Conservation (phyloP, 805 yeast genomes). For the Zygotorulaspora danielsina region DNA sequence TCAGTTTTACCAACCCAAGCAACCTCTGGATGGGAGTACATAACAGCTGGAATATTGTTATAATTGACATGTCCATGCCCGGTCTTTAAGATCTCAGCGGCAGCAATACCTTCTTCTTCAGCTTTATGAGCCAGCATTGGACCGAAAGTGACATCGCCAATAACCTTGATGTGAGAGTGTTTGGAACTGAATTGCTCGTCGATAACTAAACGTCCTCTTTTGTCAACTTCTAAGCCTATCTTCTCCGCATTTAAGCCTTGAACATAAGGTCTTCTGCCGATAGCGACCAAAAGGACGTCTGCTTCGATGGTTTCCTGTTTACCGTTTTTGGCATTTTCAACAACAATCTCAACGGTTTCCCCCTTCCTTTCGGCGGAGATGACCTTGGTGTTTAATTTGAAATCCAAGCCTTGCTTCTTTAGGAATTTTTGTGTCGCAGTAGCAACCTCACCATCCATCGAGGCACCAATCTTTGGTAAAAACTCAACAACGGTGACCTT, state of each 20-base stretch:
- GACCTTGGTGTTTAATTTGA: slow-evolving; percentile 91
- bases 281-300: slow-evolving; percentile 92
- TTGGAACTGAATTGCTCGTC: slow-evolving; percentile 92
- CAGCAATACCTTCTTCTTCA: slow-evolving; percentile 99
- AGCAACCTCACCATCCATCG: slow-evolving; percentile 96
- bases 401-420: slow-evolving; percentile 91
- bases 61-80: slow-evolving; percentile 99
- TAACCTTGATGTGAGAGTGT: slow-evolving; percentile 88
- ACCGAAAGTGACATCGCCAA: slow-evolving; percentile 98
- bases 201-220: slow-evolving; percentile 88
- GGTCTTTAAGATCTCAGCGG: slow-evolving; percentile 85
- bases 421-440: slow-evolving; percentile 84
- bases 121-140: slow-evolving; percentile 99
- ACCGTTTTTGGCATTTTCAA: slow-evolving; percentile 85
- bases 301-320: slow-evolving; percentile 75
- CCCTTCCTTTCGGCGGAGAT: slow-evolving; percentile 82
- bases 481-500: slow-evolving; percentile 94
- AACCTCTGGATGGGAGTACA: slow-evolving; percentile 99
- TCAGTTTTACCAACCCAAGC: slow-evolving; percentile 99
- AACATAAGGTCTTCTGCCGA: slow-evolving; percentile 98
- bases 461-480: slow-evolving; percentile 90
- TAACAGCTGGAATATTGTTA: slow-evolving; percentile 95
- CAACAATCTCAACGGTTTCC: slow-evolving; percentile 78
- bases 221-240: slow-evolving; percentile 85
- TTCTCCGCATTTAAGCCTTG: slow-evolving; percentile 84